Conservation (phyloP, 106 monocot species). For the Phalaenopsis equestris region DNA sequence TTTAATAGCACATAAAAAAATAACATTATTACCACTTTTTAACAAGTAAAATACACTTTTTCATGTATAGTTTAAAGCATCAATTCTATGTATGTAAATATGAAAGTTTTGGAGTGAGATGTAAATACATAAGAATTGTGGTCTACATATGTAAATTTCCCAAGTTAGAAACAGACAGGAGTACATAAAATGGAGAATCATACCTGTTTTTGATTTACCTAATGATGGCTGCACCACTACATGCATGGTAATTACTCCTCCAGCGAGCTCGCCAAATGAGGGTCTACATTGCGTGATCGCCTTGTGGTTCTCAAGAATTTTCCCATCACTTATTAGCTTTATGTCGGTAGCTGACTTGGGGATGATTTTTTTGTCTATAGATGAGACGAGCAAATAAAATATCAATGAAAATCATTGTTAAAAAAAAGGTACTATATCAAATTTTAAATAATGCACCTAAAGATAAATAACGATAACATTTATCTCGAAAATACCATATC, state of each 20-base stretch:
- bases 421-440: not conserved
- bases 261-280: slow-evolving; percentile 22
- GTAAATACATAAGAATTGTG: no score
- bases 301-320: slow-evolving; percentile 16
- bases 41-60: no score
- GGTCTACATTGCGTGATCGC: slow-evolving; percentile 16
- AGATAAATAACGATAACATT: not conserved
- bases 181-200: not conserved
- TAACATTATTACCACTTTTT: no score
- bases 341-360: slow-evolving; percentile 18
- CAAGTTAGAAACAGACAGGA: not conserved
- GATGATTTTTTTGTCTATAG: slow-evolving; percentile 15
- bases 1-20: no score
- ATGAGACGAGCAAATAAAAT: not conserved
- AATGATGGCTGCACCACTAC: slow-evolving; percentile 26
- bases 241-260: slow-evolving; percentile 21
- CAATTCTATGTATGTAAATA: no score
- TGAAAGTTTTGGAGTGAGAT: no score
- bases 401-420: not conserved
- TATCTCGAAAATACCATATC: not conserved
- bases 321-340: slow-evolving; percentile 20
- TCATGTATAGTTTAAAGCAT: no score
- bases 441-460: not conserved
- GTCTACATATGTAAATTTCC: not conserved
- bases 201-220: slow-evolving; percentile 18